phyloP scores from a whole-genome alignment of 768 basidiomycete species.

The Agrocybe chaxingu region DNA sequence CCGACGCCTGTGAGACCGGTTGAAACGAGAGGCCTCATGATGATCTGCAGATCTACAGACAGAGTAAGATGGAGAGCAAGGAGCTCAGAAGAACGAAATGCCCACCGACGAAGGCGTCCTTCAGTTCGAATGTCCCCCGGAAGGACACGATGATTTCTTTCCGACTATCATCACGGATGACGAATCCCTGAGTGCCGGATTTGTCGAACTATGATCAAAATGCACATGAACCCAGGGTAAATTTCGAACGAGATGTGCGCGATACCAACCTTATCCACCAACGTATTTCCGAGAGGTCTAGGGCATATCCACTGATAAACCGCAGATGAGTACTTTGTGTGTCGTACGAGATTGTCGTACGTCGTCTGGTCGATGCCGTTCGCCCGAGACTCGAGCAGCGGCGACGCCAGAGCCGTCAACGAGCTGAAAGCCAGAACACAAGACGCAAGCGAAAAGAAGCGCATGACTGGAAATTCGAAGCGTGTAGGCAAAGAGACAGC shows the following conservation, averaged over 20 bases:
- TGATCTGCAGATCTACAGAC: slow-evolving; percentile 24
- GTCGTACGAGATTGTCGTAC: slow-evolving; percentile 41
- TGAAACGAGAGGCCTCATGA: slow-evolving; percentile 26
- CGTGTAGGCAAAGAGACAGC: no score
- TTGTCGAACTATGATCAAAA: slow-evolving; percentile 20
- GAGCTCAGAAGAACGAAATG: neutral
- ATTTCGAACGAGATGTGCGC: neutral
- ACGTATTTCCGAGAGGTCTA: slow-evolving; percentile 42
- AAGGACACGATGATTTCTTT: slow-evolving; percentile 38
- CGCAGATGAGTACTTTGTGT: slow-evolving; percentile 49
- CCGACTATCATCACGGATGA: slow-evolving; percentile 32
- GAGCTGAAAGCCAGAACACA: neutral
- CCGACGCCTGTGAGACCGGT: slow-evolving; percentile 22
- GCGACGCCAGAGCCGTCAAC: slow-evolving; percentile 7
- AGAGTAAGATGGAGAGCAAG: neutral
- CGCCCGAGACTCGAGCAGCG: slow-evolving; percentile 19
- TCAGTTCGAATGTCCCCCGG: slow-evolving; percentile 26
- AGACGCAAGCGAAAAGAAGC: slow-evolving; percentile 3
- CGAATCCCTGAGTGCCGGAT: slow-evolving; percentile 29
- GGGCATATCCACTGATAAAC: slow-evolving; percentile 45
- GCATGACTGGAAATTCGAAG: neutral
- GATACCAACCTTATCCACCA: slow-evolving; percentile 35
- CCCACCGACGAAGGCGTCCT: slow-evolving; percentile 30
- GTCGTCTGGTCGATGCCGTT: slow-evolving; percentile 30
- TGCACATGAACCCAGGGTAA: neutral